Evolutionary conservation across 306 rosid genomes (phyloP).

Genomic region (Sicyos edulis): DNA sequence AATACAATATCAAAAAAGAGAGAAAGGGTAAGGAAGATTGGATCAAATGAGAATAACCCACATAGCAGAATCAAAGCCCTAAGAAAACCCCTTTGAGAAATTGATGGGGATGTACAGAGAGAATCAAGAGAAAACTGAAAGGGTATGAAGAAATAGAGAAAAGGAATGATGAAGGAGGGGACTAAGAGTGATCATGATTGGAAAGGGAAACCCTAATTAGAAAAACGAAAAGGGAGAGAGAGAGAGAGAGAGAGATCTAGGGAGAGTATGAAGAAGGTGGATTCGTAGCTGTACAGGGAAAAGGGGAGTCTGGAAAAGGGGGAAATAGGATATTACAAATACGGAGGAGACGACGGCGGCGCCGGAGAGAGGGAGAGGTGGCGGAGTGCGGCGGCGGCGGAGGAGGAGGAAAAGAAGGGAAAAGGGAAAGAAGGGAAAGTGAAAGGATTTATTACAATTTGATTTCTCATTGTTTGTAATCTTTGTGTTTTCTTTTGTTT

Average conservation of each 20-base stretch:
- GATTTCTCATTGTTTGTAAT: background rate
- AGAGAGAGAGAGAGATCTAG: background rate
- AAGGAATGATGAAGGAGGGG: background rate
- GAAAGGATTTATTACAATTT: background rate
- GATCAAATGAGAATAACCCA: conserved; percentile 1
- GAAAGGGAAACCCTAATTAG: background rate
- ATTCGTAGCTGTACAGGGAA: background rate
- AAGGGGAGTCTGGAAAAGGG: no score
- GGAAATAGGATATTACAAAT: background rate
- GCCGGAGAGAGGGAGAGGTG: background rate
- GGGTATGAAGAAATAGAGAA: no score
- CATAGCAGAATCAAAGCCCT: conserved; percentile 17
- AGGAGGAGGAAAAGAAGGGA: background rate
- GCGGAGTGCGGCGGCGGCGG: background rate
- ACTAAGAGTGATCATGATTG: conserved; percentile 13
- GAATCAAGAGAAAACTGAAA: background rate
- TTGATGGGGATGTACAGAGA: background rate
- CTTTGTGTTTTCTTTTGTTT: conserved; percentile 2
- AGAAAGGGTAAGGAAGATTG: background rate
- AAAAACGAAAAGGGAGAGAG: background rate
- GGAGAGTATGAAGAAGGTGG: background rate
- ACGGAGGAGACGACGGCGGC: background rate
- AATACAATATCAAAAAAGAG: background rate
- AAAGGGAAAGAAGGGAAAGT: background rate
- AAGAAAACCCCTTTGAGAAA: conserved; percentile 7